phyloP scores from a whole-genome alignment of 2,329 filamentous ascomycete genomes.

The Didymella arachidicola region DNA sequence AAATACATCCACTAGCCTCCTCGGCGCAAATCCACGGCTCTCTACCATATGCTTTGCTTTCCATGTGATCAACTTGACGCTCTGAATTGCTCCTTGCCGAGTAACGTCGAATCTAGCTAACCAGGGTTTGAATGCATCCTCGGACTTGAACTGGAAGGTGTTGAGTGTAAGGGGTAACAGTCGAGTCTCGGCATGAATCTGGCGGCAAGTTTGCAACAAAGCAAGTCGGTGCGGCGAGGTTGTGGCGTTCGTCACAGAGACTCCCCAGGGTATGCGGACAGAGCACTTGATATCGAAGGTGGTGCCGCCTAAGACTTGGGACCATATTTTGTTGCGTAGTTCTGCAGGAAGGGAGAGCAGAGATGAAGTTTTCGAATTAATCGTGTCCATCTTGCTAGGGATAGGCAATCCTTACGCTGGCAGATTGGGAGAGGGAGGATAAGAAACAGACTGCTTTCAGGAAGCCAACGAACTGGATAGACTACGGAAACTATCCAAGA shows the following conservation, averaged over 20 bases:
- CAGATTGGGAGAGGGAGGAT: background rate
- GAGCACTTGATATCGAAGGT: slow-evolving; percentile 1
- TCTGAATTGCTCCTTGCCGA: slow-evolving; percentile 4
- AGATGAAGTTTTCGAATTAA: background rate
- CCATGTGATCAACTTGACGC: slow-evolving; percentile 7
- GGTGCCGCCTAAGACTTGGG: background rate
- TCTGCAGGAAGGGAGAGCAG: slow-evolving; percentile 16
- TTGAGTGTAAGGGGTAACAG: background rate
- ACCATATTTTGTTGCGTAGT: slow-evolving; percentile 15
- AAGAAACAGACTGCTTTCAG: background rate
- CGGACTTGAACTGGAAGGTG: background rate
- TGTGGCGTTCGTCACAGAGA: background rate
- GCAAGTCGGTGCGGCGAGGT: slow-evolving; percentile 4
- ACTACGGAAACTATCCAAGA: background rate
- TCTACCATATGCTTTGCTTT: slow-evolving; percentile 18
- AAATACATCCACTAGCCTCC: slow-evolving; percentile 14
- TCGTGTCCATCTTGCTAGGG: background rate
- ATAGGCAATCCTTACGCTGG: no score
- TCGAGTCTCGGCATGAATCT: slow-evolving; percentile 22
- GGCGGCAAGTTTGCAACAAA: slow-evolving; percentile 16
- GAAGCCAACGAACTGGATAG: background rate
- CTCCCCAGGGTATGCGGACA: slow-evolving; percentile 7
- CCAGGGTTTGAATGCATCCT: slow-evolving; percentile 9
- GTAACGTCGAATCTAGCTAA: slow-evolving; percentile 1
- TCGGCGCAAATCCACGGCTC: slow-evolving; percentile 11